Conservation (phyloP, 345 rosid species). For the Sonneratia alba region DNA sequence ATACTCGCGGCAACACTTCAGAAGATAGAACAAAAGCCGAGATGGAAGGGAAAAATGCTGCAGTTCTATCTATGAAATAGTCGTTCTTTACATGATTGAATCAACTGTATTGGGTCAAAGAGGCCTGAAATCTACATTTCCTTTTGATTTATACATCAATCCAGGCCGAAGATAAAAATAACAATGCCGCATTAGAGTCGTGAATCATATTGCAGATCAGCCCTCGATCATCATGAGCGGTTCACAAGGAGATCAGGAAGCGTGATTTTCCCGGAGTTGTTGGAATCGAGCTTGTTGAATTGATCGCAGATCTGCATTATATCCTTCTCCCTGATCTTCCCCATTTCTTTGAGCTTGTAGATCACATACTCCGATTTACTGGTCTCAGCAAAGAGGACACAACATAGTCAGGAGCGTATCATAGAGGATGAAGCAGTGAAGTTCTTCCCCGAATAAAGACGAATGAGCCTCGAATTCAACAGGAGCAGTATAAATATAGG, state of each 20-base stretch:
- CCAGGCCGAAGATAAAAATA: not conserved
- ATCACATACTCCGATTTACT: slow-evolving; percentile 69
- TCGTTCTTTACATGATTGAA: too few relatives aligned
- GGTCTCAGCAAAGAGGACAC: slow-evolving; percentile 3
- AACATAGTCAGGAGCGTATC: not conserved
- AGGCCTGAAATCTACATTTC: too few relatives aligned
- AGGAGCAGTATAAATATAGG: not conserved
- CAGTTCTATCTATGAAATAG: too few relatives aligned
- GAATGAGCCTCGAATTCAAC: not conserved
- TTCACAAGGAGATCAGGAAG: slow-evolving; percentile 36
- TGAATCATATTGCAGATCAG: not conserved
- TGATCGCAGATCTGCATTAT: slow-evolving; percentile 42
- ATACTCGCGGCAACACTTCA: too few relatives aligned
- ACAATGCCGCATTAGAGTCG: not conserved
- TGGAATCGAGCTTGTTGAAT: slow-evolving; percentile 53
- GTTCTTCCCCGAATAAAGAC: not conserved
- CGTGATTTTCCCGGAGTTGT: slow-evolving; percentile 53
- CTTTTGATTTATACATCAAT: not conserved
- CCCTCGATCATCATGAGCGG: slow-evolving; percentile 8
- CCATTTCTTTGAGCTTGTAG: slow-evolving; percentile 71
- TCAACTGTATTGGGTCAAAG: too few relatives aligned
- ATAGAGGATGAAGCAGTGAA: not conserved
- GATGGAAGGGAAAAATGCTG: too few relatives aligned
- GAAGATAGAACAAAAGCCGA: too few relatives aligned
- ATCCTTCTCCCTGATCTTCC: slow-evolving; percentile 51